Conservation (phyloP, 495 filamentous ascomycete species). For the Xylaria grammica region DNA sequence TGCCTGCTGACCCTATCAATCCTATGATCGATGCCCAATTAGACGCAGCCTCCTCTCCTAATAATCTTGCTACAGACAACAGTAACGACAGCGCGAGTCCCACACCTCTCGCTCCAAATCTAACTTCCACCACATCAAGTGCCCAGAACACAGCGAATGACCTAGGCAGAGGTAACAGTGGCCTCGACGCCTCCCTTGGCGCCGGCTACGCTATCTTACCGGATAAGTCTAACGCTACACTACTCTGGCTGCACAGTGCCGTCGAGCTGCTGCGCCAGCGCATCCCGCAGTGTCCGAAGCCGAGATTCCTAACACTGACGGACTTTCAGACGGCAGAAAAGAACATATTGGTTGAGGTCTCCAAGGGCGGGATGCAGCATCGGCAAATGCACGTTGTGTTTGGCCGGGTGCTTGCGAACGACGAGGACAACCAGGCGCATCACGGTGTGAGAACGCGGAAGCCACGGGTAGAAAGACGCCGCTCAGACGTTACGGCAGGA, state of each 20-base stretch:
- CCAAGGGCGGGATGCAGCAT: slow-evolving; percentile 17
- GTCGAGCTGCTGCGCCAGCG: slow-evolving; percentile 36
- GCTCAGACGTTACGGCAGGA: too few species aligned
- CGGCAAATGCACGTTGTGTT: slow-evolving; percentile 20
- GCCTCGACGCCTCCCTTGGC: slow-evolving; percentile 32
- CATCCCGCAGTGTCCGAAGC: slow-evolving; percentile 32
- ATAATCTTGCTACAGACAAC: neutral
- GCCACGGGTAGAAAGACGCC: neutral
- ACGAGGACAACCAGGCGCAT: slow-evolving; percentile 4
- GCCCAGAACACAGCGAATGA: neutral
- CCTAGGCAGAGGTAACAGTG: slow-evolving; percentile 11
- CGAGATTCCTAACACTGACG: slow-evolving; percentile 33
- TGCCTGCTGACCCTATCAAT: slow-evolving; percentile 9
- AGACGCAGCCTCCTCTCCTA: neutral
- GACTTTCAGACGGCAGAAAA: slow-evolving; percentile 40
- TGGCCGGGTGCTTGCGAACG: slow-evolving; percentile 14
- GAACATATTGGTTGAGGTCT: slow-evolving; percentile 32
- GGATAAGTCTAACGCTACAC: slow-evolving; percentile 35
- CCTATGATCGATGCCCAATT: neutral
- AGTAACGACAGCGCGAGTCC: neutral
- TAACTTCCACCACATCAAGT: neutral
- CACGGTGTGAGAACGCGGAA: slow-evolving; percentile 17
- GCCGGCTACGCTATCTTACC: slow-evolving; percentile 39
- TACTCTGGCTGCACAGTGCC: slow-evolving; percentile 35
- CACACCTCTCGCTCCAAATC: neutral